Base-by-base conservation (phyloP, 1,139 yeast species). In the Yamadazyma friedrichii region DNA sequence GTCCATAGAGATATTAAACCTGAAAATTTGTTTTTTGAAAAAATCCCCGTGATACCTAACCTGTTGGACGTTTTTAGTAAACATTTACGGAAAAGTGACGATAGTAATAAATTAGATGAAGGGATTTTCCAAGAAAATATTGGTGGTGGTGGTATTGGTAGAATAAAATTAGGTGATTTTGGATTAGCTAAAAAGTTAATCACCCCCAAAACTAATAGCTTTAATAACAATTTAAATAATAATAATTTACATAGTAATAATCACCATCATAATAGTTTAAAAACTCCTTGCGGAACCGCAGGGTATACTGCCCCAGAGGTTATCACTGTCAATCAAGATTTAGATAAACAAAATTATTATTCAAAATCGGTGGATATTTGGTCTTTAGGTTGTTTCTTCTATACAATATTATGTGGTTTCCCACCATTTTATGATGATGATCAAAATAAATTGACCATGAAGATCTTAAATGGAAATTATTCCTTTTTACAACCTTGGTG, bases 1-100 rank as follows among this genome's bases (percentile, higher is more conserved):
- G 98, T 89, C 15, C 98, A 93, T 61, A 75, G 98, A 42, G 98
- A 93, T 62, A 84, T 93, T 52, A 93, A 93, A 60, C 98, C 98
- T 0, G 98, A 93, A 56, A 93, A 93, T 61, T 68, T 93, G 41
- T 70, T 93, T 39, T 93, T 87, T 61, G 79, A 62, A 38, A 58
- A 55, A 33, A 70, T 72, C 27, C 71, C 71, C 2, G 53, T 49
- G 40, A 59, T 72, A 12, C 84, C 88, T 1, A 56, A 81, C 28
- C 43, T 70, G 2, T 47, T 48, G 2, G 74, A 79, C 3, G 72
- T 70, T 39, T 62, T 67, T 35, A 65, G 66, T 33, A 63, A 63
- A 25, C 39, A 46, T 6, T 67, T 81, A 34, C 72, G 96, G 31
- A 72, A 77, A 43, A 84, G 91, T 11, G 97, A 89, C 58, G 97